Evolutionary conservation across 495 filamentous ascomycete species (phyloP).

Genomic region (Penicillium silybi): DNA sequence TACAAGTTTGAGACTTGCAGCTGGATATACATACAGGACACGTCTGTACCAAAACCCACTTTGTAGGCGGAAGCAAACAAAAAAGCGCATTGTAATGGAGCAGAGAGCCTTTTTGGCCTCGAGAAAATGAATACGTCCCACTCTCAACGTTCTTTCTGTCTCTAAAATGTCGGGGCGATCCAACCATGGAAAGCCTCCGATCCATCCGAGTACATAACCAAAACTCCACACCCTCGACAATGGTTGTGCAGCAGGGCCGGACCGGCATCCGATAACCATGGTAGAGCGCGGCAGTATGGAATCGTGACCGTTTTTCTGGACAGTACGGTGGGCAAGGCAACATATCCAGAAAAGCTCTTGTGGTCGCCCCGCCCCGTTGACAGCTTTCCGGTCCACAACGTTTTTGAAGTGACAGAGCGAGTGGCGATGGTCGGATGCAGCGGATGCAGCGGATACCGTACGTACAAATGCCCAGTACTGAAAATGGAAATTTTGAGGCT

Average conservation of each 20-base stretch:
- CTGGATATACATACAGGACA: constrained; percentile 6
- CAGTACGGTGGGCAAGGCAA: neutral
- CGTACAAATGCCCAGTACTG: constrained; percentile 3
- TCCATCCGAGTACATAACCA: constrained; percentile 9
- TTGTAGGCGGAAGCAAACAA: neutral
- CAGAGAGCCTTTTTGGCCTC: neutral
- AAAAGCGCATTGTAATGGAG: constrained; percentile 4
- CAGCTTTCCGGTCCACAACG: constrained; percentile 19
- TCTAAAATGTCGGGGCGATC: neutral
- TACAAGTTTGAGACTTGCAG: constrained; percentile 7
- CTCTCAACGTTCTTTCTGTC: constrained; percentile 2
- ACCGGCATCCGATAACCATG: constrained; percentile 22
- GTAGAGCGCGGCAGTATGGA: constrained; percentile 2
- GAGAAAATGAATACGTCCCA: constrained; percentile 6
- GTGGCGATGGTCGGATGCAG: constrained; percentile 16
- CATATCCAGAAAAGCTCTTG: neutral
- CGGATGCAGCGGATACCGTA: constrained; percentile 24
- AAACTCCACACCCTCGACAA: constrained; percentile 21
- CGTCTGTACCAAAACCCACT: constrained; percentile 4
- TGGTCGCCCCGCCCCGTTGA: constrained; percentile 17
- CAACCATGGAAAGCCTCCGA: constrained; percentile 15
- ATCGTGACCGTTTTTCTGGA: neutral
- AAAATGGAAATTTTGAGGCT: neutral
- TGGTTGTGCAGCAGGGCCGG: constrained; percentile 27
- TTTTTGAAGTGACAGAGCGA: constrained; percentile 16